Percentiles rank a stretch among this genome's conserved stretches.
phyloP scores from a whole-genome alignment of 768 basidiomycete genomes.

The Calvatia gigantea region DNA sequence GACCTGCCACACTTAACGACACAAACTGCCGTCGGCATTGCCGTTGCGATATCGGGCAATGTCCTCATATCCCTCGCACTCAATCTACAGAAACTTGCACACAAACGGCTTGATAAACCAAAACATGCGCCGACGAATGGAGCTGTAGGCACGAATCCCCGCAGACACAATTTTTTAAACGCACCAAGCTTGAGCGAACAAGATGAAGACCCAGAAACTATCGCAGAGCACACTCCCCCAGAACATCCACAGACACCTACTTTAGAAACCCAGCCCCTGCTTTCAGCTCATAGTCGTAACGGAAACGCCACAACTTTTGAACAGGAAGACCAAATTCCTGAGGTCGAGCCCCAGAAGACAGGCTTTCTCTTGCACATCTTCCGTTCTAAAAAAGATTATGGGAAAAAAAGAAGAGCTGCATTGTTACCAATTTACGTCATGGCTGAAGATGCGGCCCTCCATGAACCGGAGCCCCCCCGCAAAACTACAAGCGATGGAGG shows the following conservation, averaged over 20 bases:
- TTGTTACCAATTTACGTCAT: constrained; percentile 36
- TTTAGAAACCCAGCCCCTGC: constrained; percentile 3
- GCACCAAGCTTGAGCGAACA: constrained; percentile 7
- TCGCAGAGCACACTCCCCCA: neutral
- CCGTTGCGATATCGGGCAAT: constrained; percentile 80
- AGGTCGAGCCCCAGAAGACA: neutral
- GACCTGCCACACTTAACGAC: constrained; percentile 54
- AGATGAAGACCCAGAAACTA: constrained; percentile 10
- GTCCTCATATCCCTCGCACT: constrained; percentile 87
- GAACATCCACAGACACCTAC: neutral
- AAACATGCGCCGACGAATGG: constrained; percentile 17
- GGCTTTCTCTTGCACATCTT: constrained; percentile 1
- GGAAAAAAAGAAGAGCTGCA: constrained; percentile 16
- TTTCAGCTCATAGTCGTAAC: neutral
- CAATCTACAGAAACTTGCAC: constrained; percentile 91
- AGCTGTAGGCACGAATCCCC: neutral
- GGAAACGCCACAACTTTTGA: neutral
- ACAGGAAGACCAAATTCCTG: neutral
- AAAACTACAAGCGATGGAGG: constrained; percentile 16
- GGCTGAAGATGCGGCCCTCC: constrained; percentile 32
- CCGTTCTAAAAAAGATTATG: neutral
- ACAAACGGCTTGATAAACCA: constrained; percentile 57
- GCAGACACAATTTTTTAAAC: neutral
- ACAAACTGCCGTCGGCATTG: constrained; percentile 70
- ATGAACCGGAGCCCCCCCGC: constrained; percentile 19